phyloP scores from a whole-genome alignment of 306 rosid species.

The Vigna radiata region DNA sequence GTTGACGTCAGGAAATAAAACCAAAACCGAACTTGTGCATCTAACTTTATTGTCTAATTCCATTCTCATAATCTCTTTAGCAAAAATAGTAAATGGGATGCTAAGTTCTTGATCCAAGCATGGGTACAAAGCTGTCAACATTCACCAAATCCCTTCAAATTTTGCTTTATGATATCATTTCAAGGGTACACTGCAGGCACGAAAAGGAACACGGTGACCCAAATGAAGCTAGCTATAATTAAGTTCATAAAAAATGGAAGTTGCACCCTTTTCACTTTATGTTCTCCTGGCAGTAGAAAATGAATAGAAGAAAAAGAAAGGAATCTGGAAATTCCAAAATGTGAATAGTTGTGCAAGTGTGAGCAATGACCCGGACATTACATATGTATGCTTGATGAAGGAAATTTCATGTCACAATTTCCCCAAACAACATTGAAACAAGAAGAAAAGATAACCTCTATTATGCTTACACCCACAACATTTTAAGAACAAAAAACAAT shows the following conservation, averaged over 20 bases:
- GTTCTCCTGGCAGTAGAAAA: conserved; percentile 1
- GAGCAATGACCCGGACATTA: conserved; percentile 44
- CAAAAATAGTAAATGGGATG: conserved; percentile 22
- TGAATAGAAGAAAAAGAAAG: conserved; percentile 25
- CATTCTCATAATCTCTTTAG: conserved; percentile 23
- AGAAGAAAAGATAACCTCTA: conserved; percentile 37
- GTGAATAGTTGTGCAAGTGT: conserved; percentile 22
- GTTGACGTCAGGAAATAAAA: conserved; percentile 41
- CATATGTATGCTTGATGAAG: conserved; percentile 41
- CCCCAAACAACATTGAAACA: conserved; percentile 47
- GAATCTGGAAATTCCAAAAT: conserved; percentile 40
- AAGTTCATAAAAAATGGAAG: conserved; percentile 15
- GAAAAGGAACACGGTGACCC: conserved; percentile 35
- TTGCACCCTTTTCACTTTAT: conserved; percentile 15
- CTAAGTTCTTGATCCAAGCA: background rate
- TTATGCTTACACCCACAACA: conserved; percentile 50
- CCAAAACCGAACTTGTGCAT: conserved; percentile 35
- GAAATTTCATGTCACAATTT: conserved; percentile 51
- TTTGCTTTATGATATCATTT: conserved; percentile 22
- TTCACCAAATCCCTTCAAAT: conserved; percentile 14
- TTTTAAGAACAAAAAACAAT: conserved; percentile 54
- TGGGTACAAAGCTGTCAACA: conserved; percentile 8
- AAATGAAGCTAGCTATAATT: conserved; percentile 37
- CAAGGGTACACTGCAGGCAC: conserved; percentile 17
- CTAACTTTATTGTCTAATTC: conserved; percentile 33